These are phyloP conservation scores for Iris macrosiphon DNA, from an alignment of 106 monocot species.

Conservation along the genomic window DNA sequence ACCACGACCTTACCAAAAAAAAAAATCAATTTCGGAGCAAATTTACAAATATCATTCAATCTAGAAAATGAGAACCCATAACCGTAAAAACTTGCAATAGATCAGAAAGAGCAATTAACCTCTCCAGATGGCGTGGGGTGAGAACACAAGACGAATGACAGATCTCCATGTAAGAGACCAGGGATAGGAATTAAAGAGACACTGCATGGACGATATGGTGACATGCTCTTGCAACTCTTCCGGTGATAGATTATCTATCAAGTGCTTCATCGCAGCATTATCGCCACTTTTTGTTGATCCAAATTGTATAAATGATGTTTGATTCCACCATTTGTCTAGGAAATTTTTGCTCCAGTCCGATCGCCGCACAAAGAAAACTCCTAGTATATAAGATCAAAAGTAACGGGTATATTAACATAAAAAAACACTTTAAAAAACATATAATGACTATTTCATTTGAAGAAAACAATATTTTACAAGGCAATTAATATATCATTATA, in stretches of 20 bases:
- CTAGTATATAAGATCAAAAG: too few relatives aligned
- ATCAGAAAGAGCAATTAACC: too few relatives aligned
- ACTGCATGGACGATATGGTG: conserved; percentile 49
- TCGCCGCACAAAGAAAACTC: conserved; percentile 56
- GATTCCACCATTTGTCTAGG: conserved; percentile 70
- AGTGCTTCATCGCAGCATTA: conserved; percentile 50
- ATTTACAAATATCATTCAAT: too few relatives aligned
- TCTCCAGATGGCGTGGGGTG: conserved; percentile 43
- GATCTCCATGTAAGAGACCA: conserved; percentile 55
- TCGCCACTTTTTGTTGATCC: conserved; percentile 76
- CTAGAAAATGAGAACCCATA: too few relatives aligned
- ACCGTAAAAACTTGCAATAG: too few relatives aligned
- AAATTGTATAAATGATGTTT: conserved; percentile 49
- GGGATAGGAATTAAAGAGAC: conserved; percentile 84
- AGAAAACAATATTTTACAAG: too few relatives aligned
- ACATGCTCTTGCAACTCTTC: conserved; percentile 43
- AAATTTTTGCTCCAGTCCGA: conserved; percentile 64
- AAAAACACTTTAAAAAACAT: too few relatives aligned
- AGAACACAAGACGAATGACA: conserved; percentile 29
- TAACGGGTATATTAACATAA: too few relatives aligned
- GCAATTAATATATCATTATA: too few relatives aligned
- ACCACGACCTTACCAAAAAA: too few relatives aligned
- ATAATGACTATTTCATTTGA: too few relatives aligned
- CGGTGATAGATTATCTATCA: conserved; percentile 23
- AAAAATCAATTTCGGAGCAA: too few relatives aligned